phyloP scores from a whole-genome alignment of 805 yeast genomes.

The Candida lessepsii region DNA sequence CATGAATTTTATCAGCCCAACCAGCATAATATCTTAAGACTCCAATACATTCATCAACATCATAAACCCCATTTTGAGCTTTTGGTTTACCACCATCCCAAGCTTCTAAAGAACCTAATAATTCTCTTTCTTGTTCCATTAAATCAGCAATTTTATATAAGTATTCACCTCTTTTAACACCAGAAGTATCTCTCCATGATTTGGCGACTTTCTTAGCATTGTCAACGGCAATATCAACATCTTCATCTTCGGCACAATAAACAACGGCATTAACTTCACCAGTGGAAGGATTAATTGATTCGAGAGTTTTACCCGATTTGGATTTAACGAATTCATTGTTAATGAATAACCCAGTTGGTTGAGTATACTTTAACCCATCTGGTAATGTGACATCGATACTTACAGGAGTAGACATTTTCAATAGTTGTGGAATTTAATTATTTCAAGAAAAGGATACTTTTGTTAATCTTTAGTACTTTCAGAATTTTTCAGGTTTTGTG shows the following conservation, averaged over 20 bases:
- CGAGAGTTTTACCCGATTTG: constrained; percentile 34
- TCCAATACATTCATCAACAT: constrained; percentile 45
- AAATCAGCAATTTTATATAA: constrained; percentile 38
- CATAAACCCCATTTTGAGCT: constrained; percentile 47
- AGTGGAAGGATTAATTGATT: constrained; percentile 43
- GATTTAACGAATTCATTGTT: constrained; percentile 44
- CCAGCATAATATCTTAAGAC: constrained; percentile 57
- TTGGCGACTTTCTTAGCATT: constrained; percentile 40
- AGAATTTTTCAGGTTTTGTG: neutral
- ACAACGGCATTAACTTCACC: constrained; percentile 43
- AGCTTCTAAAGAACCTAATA: constrained; percentile 40
- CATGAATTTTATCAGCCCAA: constrained; percentile 59
- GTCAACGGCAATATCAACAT: constrained; percentile 42
- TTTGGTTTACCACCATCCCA: constrained; percentile 51
- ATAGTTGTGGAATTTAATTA: neutral
- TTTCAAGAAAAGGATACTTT: neutral
- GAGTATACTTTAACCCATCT: constrained; percentile 47
- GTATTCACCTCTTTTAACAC: constrained; percentile 39
- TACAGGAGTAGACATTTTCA: constrained; percentile 35
- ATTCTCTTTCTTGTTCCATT: constrained; percentile 31
- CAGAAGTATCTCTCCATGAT: constrained; percentile 48
- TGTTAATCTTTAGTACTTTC: neutral
- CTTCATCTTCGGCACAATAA: constrained; percentile 41
- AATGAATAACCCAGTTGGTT: constrained; percentile 62
- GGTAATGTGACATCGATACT: constrained; percentile 45